Evolutionary conservation across 1,284 basidiomycete species (phyloP), one percentile per base, ranked within the genome.

Genomic region (Vanrija humicola): DNA sequence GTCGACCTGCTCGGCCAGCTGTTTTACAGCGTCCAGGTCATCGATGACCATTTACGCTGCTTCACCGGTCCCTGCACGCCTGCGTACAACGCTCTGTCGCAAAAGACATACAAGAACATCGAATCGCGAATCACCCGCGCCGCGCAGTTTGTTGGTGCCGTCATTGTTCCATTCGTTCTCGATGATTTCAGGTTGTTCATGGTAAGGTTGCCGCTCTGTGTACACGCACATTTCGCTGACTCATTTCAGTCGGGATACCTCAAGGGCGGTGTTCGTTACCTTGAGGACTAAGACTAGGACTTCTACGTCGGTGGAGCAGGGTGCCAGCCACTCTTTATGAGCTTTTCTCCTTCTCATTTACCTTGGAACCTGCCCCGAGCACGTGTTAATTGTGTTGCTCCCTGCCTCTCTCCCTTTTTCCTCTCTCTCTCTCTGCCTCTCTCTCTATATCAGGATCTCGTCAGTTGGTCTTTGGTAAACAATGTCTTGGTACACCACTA

Each of bases 81-180:
- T 81, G 51, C 80, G 46, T 94, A 94, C 70, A 81, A 82, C 28
- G 81, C 83, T 10, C 83, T 95, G 58, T 82, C 88, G 7, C 54
- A 75, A 38, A 84, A 88, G 55, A 70, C 87, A 54, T 85, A 86
- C 55, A 66, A 71, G 34, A 81, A 82, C 12, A 82, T 90, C 52
- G 90, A 95, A 69, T 77, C 81, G 60, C 87, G 86, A 67, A 81
- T 98, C 52, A 85, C 82, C 64, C 84, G 87, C 55, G 81, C 84
- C 7, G 90, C 90, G 16, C 90, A 97, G 66, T 98, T 98, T 75
- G 91, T 96, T 63, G 87, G 87, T 6, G 87, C 82, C 43, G 90
- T 96, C 53, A 83, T 98, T 44, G 80, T 96, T 53, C 89, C 89
- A 9, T 96, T 96, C 74, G 89, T 98, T 61, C 83, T 98, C 67